These are phyloP conservation scores for Penicillium brasilianum DNA, from an alignment of 2,329 filamentous ascomycete species.

Conservation along the genomic window DNA sequence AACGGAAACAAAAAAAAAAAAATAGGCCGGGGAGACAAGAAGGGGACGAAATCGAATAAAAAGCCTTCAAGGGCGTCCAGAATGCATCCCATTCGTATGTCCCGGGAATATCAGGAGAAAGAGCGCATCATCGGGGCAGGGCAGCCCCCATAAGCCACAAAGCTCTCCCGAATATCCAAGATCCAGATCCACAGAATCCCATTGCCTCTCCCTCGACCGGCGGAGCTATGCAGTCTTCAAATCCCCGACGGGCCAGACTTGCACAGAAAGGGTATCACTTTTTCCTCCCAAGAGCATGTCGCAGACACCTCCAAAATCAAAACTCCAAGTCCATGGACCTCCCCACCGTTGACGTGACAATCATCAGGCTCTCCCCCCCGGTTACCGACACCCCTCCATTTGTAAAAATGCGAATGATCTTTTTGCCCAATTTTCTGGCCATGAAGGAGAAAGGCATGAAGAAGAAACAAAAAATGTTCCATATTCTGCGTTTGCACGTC, in stretches of 20 bases:
- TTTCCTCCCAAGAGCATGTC: slow-evolving; percentile 47
- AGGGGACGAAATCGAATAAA: slow-evolving; percentile 17
- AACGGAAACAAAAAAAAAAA: background rate
- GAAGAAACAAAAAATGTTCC: background rate
- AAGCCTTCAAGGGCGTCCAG: slow-evolving; percentile 35
- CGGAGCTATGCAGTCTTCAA: slow-evolving; percentile 46
- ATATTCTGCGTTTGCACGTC: slow-evolving; percentile 3
- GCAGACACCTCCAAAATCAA: slow-evolving; percentile 44
- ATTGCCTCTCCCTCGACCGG: slow-evolving; percentile 37
- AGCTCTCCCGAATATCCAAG: slow-evolving; percentile 17
- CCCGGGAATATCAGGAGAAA: slow-evolving; percentile 21
- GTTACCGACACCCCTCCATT: background rate
- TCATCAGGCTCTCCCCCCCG: background rate
- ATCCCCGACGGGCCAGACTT: slow-evolving; percentile 45
- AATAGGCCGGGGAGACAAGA: slow-evolving; percentile 9
- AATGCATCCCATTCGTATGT: slow-evolving; percentile 34
- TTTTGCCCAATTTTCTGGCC: slow-evolving; percentile 29
- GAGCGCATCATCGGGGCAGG: slow-evolving; percentile 7
- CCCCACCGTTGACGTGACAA: slow-evolving; percentile 2
- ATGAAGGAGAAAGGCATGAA: slow-evolving; percentile 30
- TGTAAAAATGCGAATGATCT: slow-evolving; percentile 10
- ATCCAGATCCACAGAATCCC: slow-evolving; percentile 7
- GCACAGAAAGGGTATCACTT: slow-evolving; percentile 52
- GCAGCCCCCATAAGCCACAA: background rate
- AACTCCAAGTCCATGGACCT: slow-evolving; percentile 43